Evolutionary conservation across 352 stramenopile species (phyloP), one percentile per base, ranked within the genome.

Genomic region (Phytophthora litchii): DNA sequence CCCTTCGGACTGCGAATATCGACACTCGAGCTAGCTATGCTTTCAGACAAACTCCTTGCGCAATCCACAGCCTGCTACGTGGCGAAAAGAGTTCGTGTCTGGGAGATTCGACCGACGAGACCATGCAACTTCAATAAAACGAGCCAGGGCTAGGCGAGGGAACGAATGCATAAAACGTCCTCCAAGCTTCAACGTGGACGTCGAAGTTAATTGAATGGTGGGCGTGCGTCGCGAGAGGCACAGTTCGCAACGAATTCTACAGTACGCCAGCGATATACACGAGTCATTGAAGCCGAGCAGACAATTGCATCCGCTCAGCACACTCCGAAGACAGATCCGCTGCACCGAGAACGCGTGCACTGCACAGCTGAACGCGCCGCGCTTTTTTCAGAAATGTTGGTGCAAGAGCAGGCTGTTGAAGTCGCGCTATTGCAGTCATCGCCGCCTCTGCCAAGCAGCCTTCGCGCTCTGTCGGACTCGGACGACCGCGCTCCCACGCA

Each of bases 321-420:
- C 5, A 19, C 35, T 37, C 17, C 36, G 48, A 34, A 21, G 23
- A 4, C 19, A 21, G 57, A 59, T 60, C 57, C 49, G 57, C 49
- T 65, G 48, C 49, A 65, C 19, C 23, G 23, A 27, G 23, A 27
- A 27, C 23, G 23, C 23, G 23, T 27, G 23, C 23, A 27, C 23
- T 14, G 29, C 44, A 17, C 27, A 58, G 47, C 40, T 31, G 55
- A 36, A 58, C 14, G 25, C 19, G 48, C 36, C 35, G 8, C 35
- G n/a, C 41, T 49, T 54, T 65, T 65, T 65, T 60, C 48, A 52
- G 48, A 52, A 59, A 58, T n/a, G 46, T 37, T 17, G 31, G 21
- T 60, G 48, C 54, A 60, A 69, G 60, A 69, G 42, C 41, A 56
- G 47, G 47, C 35, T 60, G 41, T 60, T 65, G 34, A 60, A 56